Evolutionary conservation across 2,329 filamentous ascomycete genomes (phyloP).

Genomic region (Pseudocercospora pini-densiflorae): DNA sequence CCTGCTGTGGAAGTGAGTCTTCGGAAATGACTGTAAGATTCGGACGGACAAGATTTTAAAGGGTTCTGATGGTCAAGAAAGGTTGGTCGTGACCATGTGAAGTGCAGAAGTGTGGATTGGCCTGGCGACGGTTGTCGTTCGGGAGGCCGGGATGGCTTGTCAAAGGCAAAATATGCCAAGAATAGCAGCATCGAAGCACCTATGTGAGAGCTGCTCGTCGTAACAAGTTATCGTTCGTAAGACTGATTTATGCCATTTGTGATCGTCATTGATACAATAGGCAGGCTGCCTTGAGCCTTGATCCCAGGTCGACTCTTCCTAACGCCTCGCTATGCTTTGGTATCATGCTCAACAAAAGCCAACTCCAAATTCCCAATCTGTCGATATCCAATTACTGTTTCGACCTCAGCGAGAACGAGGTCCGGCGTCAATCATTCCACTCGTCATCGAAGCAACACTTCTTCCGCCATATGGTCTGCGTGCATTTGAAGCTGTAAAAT

Average conservation of each 20-base stretch:
- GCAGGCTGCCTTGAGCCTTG: background rate
- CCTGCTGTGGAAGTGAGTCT: too few relatives aligned
- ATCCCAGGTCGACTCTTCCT: background rate
- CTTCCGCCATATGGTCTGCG: conserved; percentile 10
- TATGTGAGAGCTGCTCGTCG: background rate
- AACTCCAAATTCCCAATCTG: background rate
- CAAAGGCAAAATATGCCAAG: background rate
- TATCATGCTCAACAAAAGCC: background rate
- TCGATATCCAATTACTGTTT: background rate
- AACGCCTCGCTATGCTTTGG: background rate
- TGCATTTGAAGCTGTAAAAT: background rate
- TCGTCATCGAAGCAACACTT: conserved; percentile 10
- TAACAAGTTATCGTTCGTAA: background rate
- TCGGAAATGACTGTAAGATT: background rate
- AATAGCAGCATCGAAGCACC: background rate
- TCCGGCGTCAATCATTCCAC: background rate
- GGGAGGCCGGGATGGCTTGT: background rate
- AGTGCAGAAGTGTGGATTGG: background rate
- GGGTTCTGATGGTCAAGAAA: background rate
- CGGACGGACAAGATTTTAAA: background rate
- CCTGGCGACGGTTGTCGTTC: background rate
- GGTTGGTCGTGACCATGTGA: background rate
- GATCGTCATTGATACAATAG: background rate
- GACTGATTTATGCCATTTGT: background rate
- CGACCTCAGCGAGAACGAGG: background rate